phyloP scores from a whole-genome alignment of 2,329 filamentous ascomycete species.

The Xylariaceae sp. region DNA sequence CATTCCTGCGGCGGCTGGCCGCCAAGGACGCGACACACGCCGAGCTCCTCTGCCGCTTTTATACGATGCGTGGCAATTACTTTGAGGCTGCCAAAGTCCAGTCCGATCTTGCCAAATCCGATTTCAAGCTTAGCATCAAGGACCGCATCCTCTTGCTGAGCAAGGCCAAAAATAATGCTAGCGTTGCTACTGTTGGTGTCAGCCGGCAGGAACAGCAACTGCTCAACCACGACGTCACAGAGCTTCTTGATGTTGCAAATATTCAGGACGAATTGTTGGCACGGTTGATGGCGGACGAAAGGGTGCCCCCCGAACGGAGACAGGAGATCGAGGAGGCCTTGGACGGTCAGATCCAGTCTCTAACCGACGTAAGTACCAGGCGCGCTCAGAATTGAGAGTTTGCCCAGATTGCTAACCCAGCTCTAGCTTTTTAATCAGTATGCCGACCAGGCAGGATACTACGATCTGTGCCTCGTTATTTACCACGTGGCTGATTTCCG shows the following conservation, averaged over 20 bases:
- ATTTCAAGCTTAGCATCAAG: conserved; percentile 72
- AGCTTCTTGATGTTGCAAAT: conserved; percentile 85
- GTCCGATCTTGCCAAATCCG: conserved; percentile 73
- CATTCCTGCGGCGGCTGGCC: conserved; percentile 76
- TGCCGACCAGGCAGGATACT: conserved; percentile 86
- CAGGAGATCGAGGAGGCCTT: conserved; percentile 61
- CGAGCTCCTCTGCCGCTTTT: conserved; percentile 89
- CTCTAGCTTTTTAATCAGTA: conserved; percentile 83
- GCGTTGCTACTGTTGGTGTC: conserved; percentile 71
- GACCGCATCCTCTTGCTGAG: conserved; percentile 85
- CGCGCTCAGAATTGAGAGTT: too few relatives aligned
- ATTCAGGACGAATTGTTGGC: conserved; percentile 90
- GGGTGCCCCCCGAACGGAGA: conserved; percentile 60
- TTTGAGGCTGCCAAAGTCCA: conserved; percentile 87
- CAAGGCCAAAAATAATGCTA: conserved; percentile 86
- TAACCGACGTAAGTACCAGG: conserved; percentile 62
- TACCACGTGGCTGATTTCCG: conserved; percentile 90
- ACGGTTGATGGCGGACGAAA: conserved; percentile 65
- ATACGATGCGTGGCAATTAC: conserved; percentile 76
- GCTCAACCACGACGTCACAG: conserved; percentile 76
- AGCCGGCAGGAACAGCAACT: conserved; percentile 77
- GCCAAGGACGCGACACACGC: conserved; percentile 69
- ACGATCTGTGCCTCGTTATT: conserved; percentile 87
- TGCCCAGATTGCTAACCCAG: conserved; percentile 5
- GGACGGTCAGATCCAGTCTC: conserved; percentile 69